phyloP scores from a whole-genome alignment of 2,329 filamentous ascomycete genomes.

The Cordyceps cicadae region DNA sequence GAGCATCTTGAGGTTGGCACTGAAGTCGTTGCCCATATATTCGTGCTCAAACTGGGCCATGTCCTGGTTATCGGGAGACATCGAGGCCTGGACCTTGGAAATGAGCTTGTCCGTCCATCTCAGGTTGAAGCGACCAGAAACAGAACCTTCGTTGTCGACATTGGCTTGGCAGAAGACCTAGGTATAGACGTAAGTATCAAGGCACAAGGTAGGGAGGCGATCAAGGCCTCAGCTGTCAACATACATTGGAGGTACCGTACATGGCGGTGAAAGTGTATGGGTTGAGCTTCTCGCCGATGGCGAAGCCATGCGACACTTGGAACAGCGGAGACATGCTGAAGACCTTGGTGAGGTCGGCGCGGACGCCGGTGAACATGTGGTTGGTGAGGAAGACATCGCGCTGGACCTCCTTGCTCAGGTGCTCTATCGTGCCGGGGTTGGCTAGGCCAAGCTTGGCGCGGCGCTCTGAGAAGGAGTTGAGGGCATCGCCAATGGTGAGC shows the following conservation, averaged over 20 bases:
- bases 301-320: conserved; percentile 94
- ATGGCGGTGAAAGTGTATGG: conserved; percentile 93
- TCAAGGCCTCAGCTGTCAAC: conserved; percentile 8
- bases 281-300: conserved; percentile 85
- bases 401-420: conserved; percentile 82
- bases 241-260: conserved; percentile 85
- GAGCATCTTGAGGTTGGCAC: conserved; percentile 82
- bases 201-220: not conserved
- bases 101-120: conserved; percentile 74
- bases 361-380: conserved; percentile 91
- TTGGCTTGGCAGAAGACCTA: conserved; percentile 95
- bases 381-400: conserved; percentile 95
- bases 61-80: conserved; percentile 71
- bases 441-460: conserved; percentile 79
- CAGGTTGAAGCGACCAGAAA: conserved; percentile 88
- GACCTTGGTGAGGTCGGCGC: conserved; percentile 92
- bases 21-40: conserved; percentile 89
- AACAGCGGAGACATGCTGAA: conserved; percentile 92
- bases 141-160: conserved; percentile 82
- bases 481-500: conserved; percentile 63
- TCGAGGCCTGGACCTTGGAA: conserved; percentile 80
- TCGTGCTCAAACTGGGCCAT: conserved; percentile 94
- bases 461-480: conserved; percentile 73
- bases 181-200: conserved; percentile 10
- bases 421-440: conserved; percentile 90